These are phyloP conservation scores for Penicillium sp. DNA, from an alignment of 2,329 filamentous ascomycete species.

Conservation along the genomic window DNA sequence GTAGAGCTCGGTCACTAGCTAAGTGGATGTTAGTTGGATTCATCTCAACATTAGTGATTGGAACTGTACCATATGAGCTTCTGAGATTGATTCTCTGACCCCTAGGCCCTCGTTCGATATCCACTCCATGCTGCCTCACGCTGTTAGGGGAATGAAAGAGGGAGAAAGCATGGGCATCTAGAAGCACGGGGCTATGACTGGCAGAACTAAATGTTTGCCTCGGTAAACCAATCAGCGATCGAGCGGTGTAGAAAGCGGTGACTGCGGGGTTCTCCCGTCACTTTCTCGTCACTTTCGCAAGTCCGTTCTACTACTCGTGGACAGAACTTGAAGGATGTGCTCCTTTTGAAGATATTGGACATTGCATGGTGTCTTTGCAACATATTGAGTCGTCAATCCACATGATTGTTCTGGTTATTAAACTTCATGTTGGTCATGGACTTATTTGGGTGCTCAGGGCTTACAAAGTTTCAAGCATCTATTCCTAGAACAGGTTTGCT, in stretches of 20 bases:
- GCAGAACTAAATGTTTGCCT: slow-evolving; percentile 7
- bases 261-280: not conserved
- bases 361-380: too few species aligned
- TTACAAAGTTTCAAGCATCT: too few species aligned
- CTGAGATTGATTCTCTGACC: slow-evolving; percentile 12
- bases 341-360: not conserved
- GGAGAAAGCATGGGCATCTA: slow-evolving; percentile 4
- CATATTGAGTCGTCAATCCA: too few species aligned
- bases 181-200: slow-evolving; percentile 11
- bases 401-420: too few species aligned
- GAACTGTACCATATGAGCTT: slow-evolving; percentile 17
- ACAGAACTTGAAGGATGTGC: not conserved
- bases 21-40: slow-evolving; percentile 9
- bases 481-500: too few species aligned
- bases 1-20: slow-evolving; percentile 46
- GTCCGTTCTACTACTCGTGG: not conserved
- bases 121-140: slow-evolving; percentile 12
- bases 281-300: not conserved
- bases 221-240: not conserved
- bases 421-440: too few species aligned
- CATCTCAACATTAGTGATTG: not conserved
- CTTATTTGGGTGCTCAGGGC: too few species aligned
- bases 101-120: slow-evolving; percentile 7
- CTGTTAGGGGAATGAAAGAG: slow-evolving; percentile 3
- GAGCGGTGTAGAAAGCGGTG: slow-evolving; percentile 3